These are phyloP conservation scores for Eutrema japonicum DNA, from an alignment of 345 rosid species.

Conservation along the genomic window DNA sequence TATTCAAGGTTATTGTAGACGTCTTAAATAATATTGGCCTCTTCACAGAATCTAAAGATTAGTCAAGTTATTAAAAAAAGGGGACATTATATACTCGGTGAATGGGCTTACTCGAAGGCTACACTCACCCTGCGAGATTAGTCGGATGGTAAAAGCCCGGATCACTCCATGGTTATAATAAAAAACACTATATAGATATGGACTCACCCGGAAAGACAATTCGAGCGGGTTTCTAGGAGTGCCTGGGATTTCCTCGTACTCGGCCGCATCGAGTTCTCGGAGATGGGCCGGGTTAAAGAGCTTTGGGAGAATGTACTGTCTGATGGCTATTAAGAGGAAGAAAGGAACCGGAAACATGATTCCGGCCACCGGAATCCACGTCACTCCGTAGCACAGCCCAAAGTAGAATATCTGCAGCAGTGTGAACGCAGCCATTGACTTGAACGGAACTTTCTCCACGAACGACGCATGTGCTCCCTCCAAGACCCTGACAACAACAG, in stretches of 20 bases:
- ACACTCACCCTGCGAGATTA: too few relatives aligned
- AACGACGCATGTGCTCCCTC: slow-evolving; percentile 76
- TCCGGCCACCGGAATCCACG: slow-evolving; percentile 90
- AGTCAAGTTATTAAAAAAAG: background rate
- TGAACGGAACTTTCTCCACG: slow-evolving; percentile 74
- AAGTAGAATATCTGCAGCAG: slow-evolving; percentile 66
- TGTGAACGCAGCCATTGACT: slow-evolving; percentile 58
- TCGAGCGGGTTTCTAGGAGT: slow-evolving; percentile 49
- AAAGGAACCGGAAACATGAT: slow-evolving; percentile 84
- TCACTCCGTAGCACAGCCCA: slow-evolving; percentile 69
- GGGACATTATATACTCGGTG: background rate
- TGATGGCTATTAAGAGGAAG: slow-evolving; percentile 71
- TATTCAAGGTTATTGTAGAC: background rate
- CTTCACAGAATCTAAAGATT: too few relatives aligned
- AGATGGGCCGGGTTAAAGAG: slow-evolving; percentile 53
- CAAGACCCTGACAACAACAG: slow-evolving; percentile 56
- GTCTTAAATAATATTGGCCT: too few relatives aligned
- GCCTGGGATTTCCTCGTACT: slow-evolving; percentile 70
- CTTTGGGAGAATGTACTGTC: slow-evolving; percentile 75
- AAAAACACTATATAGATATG: background rate
- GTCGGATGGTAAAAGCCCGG: too few relatives aligned
- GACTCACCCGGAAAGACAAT: slow-evolving; percentile 38
- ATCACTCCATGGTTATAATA: too few relatives aligned
- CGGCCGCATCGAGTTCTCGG: slow-evolving; percentile 77
- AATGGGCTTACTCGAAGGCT: too few relatives aligned